Percentiles rank a stretch among this genome's conserved stretches.
Conservation (phyloP, 2,329 filamentous ascomycete species). For the Aspergillus costaricaensis region DNA sequence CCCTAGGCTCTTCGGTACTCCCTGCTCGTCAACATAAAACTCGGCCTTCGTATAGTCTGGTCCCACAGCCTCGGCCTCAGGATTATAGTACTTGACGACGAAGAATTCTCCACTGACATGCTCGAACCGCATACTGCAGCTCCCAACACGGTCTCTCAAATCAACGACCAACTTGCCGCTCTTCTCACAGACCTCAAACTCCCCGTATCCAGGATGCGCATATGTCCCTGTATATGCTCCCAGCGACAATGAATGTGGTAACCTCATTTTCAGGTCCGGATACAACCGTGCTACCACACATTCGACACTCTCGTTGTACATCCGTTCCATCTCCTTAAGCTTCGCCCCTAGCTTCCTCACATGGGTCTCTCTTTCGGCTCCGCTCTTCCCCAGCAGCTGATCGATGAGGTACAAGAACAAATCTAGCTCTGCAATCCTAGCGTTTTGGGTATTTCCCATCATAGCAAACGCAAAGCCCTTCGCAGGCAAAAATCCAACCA, state of each 20-base stretch:
- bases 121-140: conserved; percentile 6
- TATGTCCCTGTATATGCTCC: conserved; percentile 22
- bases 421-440: conserved; percentile 12
- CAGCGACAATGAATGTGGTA: conserved; percentile 15
- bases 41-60: conserved; percentile 7
- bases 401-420: conserved; percentile 21
- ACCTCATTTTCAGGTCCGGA: conserved; percentile 11
- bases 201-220: conserved; percentile 11
- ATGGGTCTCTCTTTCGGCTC: conserved; percentile 12
- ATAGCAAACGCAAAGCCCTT: conserved; percentile 26
- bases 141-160: conserved; percentile 16
- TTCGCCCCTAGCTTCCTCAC: conserved; percentile 4
- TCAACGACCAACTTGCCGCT: conserved; percentile 13
- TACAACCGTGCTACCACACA: conserved; percentile 15
- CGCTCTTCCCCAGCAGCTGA: conserved; percentile 14
- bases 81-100: conserved; percentile 11
- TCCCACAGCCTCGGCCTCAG: background rate
- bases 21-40: conserved; percentile 19
- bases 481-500: conserved; percentile 27
- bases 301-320: background rate
- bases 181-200: conserved; percentile 7
- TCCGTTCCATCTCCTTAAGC: background rate
- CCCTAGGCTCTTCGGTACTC: conserved; percentile 11
- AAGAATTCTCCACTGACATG: conserved; percentile 27
- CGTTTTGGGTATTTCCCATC: conserved; percentile 25